A percentile compares a stretch with the other conserved stretches of the same genome.
Conservation (phyloP, 305 asterid genomes). For the Fraxinus albicans region DNA sequence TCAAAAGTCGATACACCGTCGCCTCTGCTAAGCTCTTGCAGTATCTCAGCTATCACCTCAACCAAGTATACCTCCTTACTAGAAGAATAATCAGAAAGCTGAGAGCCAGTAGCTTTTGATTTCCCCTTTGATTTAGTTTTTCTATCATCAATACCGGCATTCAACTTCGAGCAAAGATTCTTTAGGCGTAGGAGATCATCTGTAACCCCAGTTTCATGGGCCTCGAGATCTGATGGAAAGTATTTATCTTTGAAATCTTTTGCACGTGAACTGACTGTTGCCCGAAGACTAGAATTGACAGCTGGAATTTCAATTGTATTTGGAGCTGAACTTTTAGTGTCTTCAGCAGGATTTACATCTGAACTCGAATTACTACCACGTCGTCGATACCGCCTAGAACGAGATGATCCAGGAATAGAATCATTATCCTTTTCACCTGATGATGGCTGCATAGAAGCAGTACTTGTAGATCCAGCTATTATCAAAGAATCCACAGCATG, state of each 20-base stretch:
- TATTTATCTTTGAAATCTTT: constrained; percentile 84
- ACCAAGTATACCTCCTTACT: constrained; percentile 65
- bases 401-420: constrained; percentile 72
- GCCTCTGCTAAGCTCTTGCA: constrained; percentile 83
- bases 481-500: constrained; percentile 91
- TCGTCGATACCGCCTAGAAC: constrained; percentile 80
- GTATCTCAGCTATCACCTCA: constrained; percentile 70
- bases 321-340: constrained; percentile 46
- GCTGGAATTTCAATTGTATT: constrained; percentile 57
- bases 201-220: constrained; percentile 65
- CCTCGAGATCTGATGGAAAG: constrained; percentile 73
- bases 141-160: constrained; percentile 54
- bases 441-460: constrained; percentile 48
- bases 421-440: constrained; percentile 74
- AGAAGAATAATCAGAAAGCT: constrained; percentile 48
- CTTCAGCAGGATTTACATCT: constrained; percentile 60
- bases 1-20: constrained; percentile 98
- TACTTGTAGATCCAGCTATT: constrained; percentile 47
- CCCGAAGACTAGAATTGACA: constrained; percentile 60
- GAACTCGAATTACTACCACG: constrained; percentile 57
- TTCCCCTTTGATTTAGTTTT: constrained; percentile 78
- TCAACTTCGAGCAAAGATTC: constrained; percentile 80
- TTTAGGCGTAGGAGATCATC: constrained; percentile 85
- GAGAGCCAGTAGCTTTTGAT: constrained; percentile 62
- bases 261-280: constrained; percentile 75